Percentiles rank a stretch among this genome's conserved stretches.
Evolutionary conservation across 1,139 yeast genomes (phyloP).

Genomic region (Blastobotrys malaysiensis): DNA sequence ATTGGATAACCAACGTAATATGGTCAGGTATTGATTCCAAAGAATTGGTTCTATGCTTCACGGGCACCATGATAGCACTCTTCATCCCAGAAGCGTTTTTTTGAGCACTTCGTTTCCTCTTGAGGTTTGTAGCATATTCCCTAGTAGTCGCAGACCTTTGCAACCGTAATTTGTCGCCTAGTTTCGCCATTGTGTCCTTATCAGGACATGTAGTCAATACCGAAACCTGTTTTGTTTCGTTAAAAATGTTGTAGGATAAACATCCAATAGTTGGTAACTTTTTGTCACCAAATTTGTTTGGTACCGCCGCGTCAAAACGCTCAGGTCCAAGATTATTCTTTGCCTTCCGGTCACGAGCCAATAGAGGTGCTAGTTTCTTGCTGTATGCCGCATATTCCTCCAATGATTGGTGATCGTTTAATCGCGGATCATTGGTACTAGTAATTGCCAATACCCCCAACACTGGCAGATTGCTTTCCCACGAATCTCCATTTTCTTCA

Average conservation of each 20-base stretch:
- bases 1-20: neutral
- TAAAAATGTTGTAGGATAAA: slow-evolving; percentile 12
- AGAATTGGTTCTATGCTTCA: neutral
- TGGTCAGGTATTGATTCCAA: neutral
- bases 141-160: neutral
- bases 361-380: neutral
- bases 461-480: slow-evolving; percentile 10
- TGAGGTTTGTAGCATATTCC: neutral
- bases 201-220: slow-evolving; percentile 12
- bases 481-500: slow-evolving; percentile 24
- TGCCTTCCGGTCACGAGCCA: slow-evolving; percentile 12
- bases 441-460: slow-evolving; percentile 7
- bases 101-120: neutral
- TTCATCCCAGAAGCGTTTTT: neutral
- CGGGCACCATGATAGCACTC: neutral
- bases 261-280: slow-evolving; percentile 9
- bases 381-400: neutral
- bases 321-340: slow-evolving; percentile 1
- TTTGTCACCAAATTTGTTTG: slow-evolving; percentile 8
- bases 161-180: neutral
- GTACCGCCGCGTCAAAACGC: neutral
- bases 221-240: slow-evolving; percentile 7
- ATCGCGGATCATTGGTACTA: neutral
- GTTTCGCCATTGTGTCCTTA: neutral
- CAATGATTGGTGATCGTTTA: neutral